These are phyloP conservation scores for Zalaria obscura DNA, from an alignment of 2,329 filamentous ascomycete genomes.

Conservation along the genomic window DNA sequence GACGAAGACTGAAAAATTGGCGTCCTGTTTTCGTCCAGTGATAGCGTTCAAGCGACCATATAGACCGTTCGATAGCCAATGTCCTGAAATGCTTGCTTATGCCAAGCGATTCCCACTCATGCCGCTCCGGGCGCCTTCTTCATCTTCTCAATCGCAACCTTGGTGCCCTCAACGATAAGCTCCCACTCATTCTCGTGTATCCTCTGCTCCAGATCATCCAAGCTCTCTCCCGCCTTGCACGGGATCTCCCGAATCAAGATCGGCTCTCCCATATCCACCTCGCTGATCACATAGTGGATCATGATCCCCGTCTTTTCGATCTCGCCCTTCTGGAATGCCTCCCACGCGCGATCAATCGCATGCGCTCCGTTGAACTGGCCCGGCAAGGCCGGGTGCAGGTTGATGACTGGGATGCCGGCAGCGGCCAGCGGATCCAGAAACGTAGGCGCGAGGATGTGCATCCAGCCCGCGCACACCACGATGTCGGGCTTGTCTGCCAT, in stretches of 20 bases:
- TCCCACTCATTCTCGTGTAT: conserved; percentile 67
- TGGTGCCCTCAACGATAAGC: conserved; percentile 63
- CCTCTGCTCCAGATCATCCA: conserved; percentile 53
- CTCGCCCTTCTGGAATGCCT: conserved; percentile 55
- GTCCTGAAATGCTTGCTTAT: too few species aligned
- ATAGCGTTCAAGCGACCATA: conserved; percentile 4
- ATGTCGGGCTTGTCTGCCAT: conserved; percentile 53
- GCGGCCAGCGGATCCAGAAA: conserved; percentile 56
- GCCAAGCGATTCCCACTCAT: background rate
- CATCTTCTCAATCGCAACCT: conserved; percentile 29
- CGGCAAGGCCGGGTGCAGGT: conserved; percentile 63
- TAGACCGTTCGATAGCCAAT: background rate
- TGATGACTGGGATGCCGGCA: conserved; percentile 57
- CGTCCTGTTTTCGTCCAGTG: background rate
- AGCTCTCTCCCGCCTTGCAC: conserved; percentile 40
- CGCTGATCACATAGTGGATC: conserved; percentile 64
- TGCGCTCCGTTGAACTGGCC: conserved; percentile 57
- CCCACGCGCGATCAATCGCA: conserved; percentile 66
- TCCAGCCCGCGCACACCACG: conserved; percentile 74
- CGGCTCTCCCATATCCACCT: conserved; percentile 68
- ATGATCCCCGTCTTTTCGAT: conserved; percentile 65
- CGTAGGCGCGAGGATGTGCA: conserved; percentile 60
- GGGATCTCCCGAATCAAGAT: conserved; percentile 59
- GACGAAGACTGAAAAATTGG: conserved; percentile 38
- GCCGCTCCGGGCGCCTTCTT: conserved; percentile 11